Evolutionary conservation across 2,329 filamentous ascomycete species (phyloP), one percentile per base, ranked within the genome.

Genomic region (Dichotomopilus funicola): DNA sequence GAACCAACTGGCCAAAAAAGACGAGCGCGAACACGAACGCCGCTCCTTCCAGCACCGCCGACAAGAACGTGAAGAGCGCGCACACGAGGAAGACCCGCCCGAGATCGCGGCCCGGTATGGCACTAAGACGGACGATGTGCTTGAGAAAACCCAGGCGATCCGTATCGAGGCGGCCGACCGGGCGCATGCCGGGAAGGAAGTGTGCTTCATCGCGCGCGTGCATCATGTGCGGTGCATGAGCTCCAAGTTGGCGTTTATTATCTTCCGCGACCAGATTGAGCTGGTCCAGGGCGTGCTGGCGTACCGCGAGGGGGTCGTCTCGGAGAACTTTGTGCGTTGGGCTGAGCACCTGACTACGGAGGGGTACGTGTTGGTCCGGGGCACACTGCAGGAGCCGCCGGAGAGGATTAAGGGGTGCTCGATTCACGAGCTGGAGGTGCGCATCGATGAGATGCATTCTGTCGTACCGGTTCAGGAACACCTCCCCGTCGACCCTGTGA

Each of bases 211-310:
- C 42, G 87, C 86, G 38, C 80, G 89, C 37, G 75, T 94, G 19
- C 87, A 92, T 69, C 89, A 91, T 55, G 78, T 94, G 56, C 84
- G 91, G 47, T 86, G 87, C 63, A 80, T 96, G 74, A 65, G 63
- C 59, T 92, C 89, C 67, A 80, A 88, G 63, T 77, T 96, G 37
- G 88, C 90, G 64, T 96, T 96, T 70, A 75, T 96, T 44, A 81
- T 95, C 56, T 87, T 96, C 67, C 86, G 91, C 54, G 89, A 96
- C 71, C 87, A 91, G 72, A 84, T 88, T 10, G 78, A 81, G 61
- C 94, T 90, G 31, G 82, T 96, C 51, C 91, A 96, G 70, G 91
- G 89, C 59, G 88, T 96, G 2, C 75, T 96, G 42, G 75, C 82
- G 27, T 73, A 77, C 68, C 59, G 74, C 65, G 75, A 83, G 61